Conservation (phyloP, 1,284 basidiomycete species). For the Heterobasidion occidentale region DNA sequence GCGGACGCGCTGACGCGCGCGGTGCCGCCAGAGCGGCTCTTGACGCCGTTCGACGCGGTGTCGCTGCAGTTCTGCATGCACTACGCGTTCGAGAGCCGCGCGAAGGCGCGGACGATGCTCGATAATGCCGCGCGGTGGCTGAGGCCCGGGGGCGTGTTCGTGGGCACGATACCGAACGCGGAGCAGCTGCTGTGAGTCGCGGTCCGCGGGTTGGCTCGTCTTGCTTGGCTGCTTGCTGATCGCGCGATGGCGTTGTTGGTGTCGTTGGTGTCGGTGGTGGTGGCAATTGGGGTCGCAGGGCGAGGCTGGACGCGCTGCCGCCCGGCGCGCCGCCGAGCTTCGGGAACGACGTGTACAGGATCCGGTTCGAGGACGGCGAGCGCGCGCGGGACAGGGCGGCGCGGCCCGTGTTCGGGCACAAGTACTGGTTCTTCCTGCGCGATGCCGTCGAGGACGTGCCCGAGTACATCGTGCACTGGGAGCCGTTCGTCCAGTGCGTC, state of each 20-base stretch:
- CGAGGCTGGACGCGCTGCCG: conserved; percentile 62
- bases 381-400: conserved; percentile 29
- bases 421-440: conserved; percentile 88
- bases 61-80: conserved; percentile 99
- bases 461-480: conserved; percentile 95
- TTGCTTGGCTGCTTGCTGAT: too few relatives aligned
- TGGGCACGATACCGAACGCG: conserved; percentile 92
- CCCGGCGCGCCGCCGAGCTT: conserved; percentile 58
- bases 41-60: conserved; percentile 81
- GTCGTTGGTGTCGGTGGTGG: not conserved
- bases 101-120: conserved; percentile 89
- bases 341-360: conserved; percentile 86
- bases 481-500: conserved; percentile 75
- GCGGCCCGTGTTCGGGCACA: conserved; percentile 76
- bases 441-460: conserved; percentile 97
- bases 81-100: conserved; percentile 90
- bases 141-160: conserved; percentile 78
- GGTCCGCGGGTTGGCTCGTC: too few relatives aligned
- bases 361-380: conserved; percentile 64
- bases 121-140: conserved; percentile 84
- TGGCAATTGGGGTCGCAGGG: conserved; percentile 31
- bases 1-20: conserved; percentile 60
- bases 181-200: conserved; percentile 66
- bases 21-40: conserved; percentile 54
- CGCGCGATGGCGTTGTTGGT: not conserved